A percentile compares a stretch with the other conserved stretches of the same genome.
Conservation (phyloP, 78 protist genomes). For the Paulinella micropora region DNA sequence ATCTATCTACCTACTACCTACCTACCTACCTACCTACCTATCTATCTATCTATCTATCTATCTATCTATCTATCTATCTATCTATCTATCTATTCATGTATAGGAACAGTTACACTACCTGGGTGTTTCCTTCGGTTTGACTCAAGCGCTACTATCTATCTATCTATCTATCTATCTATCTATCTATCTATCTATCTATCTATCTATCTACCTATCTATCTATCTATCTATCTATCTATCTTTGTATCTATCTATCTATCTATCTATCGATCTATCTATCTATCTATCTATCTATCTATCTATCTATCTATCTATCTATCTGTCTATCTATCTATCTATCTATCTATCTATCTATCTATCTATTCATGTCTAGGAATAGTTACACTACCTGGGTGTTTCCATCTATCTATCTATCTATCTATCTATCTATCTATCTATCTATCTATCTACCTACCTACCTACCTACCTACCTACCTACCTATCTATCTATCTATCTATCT, state of each 20-base stretch:
- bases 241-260: background rate
- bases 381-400: background rate
- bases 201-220: background rate
- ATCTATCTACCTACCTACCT: background rate
- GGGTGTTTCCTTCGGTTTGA: background rate
- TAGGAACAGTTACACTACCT: background rate
- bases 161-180: too few species aligned
- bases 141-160: background rate
- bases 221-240: background rate
- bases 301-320: background rate
- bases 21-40: background rate
- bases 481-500: background rate
- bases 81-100: too few species aligned
- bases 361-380: background rate
- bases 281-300: background rate
- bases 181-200: too few species aligned
- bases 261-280: background rate
- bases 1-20: background rate
- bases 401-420: background rate
- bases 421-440: background rate
- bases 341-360: background rate
- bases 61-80: background rate
- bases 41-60: background rate
- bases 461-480: background rate
- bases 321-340: background rate